Evolutionary conservation across 2,329 filamentous ascomycete species (phyloP), one percentile per base, ranked within the genome.

Genomic region (Cercospora sp.): DNA sequence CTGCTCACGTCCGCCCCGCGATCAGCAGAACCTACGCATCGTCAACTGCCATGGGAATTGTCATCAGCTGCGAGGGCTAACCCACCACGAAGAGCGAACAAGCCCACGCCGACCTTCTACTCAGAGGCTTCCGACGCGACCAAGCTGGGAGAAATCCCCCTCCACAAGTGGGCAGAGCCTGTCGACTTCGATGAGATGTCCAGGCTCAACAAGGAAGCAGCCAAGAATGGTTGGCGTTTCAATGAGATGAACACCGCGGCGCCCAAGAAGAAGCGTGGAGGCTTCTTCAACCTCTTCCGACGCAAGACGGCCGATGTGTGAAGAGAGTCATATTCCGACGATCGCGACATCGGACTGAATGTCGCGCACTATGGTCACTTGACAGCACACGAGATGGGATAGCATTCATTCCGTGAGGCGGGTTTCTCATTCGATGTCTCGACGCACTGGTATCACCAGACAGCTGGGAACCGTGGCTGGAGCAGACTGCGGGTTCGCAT

Each of bases 111-210:
- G 6, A 82, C 79, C 8, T 77, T 75, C 42, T 81, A 81, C 65
- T 83, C 81, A 1, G 79, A 82, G 64, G 79, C 80, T 5, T 81
- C 80, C 10, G 80, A 80, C 20, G 81, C 80, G 72, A 84, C 82
- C 3, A 83, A 83, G 73, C 75, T 84, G 8, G 82, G 82, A 53
- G 82, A 84, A 70, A 83, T 84, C 5, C 82, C 82, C 4, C 74
- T 82, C 73, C 77, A 79, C 42, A 78, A 79, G 58, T 83, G 82
- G 82, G 75, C 77, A 0, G 75, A 68, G 64, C 81, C 81, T 5
- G 83, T 76, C 65, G 79, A 84, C 64, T 80, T 79, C 58, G 79
- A 80, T 36, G 78, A 77, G 36, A 81, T 81, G 63, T 80, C 79
- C 55, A 72, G 79, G 23, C 69, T 80, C 71, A 83, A 84, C 65